These are phyloP conservation scores for Euphrasia arctica DNA, from an alignment of 305 asterid species.

Conservation along the genomic window DNA sequence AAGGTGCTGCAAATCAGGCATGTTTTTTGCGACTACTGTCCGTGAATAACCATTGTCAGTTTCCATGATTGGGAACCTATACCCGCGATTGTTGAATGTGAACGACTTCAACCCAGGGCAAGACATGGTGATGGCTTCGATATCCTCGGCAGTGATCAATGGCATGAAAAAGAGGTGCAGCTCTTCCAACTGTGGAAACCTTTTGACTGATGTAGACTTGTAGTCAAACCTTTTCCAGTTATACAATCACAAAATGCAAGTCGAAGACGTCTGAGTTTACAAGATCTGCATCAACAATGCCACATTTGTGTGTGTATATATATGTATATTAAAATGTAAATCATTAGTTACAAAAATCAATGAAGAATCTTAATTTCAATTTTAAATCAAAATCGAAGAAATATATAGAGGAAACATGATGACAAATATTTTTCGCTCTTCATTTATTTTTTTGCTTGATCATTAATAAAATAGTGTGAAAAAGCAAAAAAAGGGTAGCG, in stretches of 20 bases:
- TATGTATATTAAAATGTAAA: too few species aligned
- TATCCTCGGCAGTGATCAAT: slow-evolving; percentile 26
- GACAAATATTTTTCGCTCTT: too few species aligned
- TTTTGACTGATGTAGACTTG: slow-evolving; percentile 28
- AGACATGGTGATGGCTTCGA: slow-evolving; percentile 38
- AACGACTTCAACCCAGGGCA: slow-evolving; percentile 48
- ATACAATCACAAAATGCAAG: slow-evolving; percentile 29
- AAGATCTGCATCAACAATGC: slow-evolving; percentile 27
- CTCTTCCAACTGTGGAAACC: slow-evolving; percentile 46
- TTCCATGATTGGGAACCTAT: neutral
- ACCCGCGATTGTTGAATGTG: slow-evolving; percentile 31
- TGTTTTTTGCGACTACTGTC: slow-evolving; percentile 33
- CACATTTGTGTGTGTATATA: too few species aligned
- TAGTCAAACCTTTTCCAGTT: slow-evolving; percentile 30
- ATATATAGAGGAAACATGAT: too few species aligned
- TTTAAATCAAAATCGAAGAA: too few species aligned
- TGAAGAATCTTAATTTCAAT: too few species aligned
- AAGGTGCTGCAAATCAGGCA: slow-evolving; percentile 43
- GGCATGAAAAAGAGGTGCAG: slow-evolving; percentile 37
- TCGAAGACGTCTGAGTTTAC: slow-evolving; percentile 41
- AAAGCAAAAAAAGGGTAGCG: too few species aligned
- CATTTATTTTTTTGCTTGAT: too few species aligned
- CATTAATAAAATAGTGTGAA: too few species aligned
- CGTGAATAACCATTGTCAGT: slow-evolving; percentile 34
- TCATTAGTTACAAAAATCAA: too few species aligned